Base-by-base conservation (phyloP, 2,329 filamentous ascomycete species). In the Volutella citrinella region DNA sequence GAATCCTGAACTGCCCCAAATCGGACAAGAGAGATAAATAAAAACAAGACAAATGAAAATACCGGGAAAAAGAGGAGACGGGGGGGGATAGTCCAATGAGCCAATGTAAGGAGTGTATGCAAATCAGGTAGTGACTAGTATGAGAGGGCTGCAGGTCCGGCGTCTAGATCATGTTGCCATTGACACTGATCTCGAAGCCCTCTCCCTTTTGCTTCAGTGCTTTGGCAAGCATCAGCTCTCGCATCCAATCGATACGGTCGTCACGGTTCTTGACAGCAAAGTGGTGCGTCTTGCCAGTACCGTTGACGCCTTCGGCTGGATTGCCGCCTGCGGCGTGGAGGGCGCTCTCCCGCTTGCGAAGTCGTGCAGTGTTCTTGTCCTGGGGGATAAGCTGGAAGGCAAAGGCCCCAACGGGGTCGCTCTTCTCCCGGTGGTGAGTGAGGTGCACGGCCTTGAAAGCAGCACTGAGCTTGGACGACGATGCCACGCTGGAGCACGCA, bases 181-280 rank as follows among this genome's bases (percentile, higher is more conserved):
- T 91, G 45, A 90, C 79, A 55, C 80, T 84, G 51, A 93, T 79
- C 64, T 90, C 84, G 51, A 84, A 91, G 13, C 87, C 87, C 50
- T 88, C 82, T 28, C 78, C 81, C 74, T 90, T 93, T 64, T 88
- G 84, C 69, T 82, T 86, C 57, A 88, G 69, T 13, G 87, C 87
- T 69, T 93, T 93, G 34, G 87, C 87, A 27, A 94, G 78, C 87
- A 94, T 94, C 42, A 94, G 68, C 72, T 94, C 87, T 34, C 87
- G 75, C 87, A 94, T 94, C 93, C 93, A 98, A 60, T 96, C 91
- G 54, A 97, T 96, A 42, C 91, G 78, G 58, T 96, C 87, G 56
- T 96, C 87, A 11, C 89, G 78, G 52, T 74, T 80, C 65, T 84
- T 84, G 49, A 96, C 91, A 0, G 91, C 87, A 59, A 97, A 97